Percentiles rank a stretch among this genome's conserved stretches.
Evolutionary conservation across 1,284 basidiomycete species (phyloP).

Genomic region (Puccinia coronata): DNA sequence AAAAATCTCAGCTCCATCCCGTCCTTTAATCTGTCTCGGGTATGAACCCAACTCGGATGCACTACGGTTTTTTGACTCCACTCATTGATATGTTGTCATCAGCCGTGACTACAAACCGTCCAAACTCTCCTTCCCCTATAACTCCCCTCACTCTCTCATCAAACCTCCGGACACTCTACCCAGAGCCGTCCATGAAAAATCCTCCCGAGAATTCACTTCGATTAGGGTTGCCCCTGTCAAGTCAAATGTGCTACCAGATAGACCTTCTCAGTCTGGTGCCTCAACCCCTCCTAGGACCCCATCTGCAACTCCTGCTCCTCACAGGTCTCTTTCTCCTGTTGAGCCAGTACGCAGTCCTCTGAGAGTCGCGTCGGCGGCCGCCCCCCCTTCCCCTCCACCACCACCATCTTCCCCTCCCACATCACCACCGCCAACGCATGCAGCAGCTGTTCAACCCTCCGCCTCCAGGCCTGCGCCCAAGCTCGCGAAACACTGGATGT

Average conservation of each 20-base stretch:
- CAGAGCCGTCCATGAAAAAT: not conserved
- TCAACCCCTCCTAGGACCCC: no score
- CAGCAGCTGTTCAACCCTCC: no score
- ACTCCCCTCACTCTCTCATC: not conserved
- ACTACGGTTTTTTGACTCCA: not conserved
- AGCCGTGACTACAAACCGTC: slow-evolving; percentile 1
- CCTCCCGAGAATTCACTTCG: not conserved
- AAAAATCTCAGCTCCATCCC: not conserved
- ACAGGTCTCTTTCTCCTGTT: no score
- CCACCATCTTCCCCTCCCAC: no score
- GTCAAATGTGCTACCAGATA: no score
- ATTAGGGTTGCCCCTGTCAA: no score
- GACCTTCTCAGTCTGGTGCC: no score
- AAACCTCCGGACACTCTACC: slow-evolving; percentile 19
- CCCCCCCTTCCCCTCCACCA: no score
- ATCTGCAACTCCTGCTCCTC: no score
- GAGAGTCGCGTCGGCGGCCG: no score
- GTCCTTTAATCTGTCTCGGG: not conserved
- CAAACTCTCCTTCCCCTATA: not conserved
- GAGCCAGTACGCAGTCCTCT: no score
- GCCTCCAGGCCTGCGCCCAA: not conserved
- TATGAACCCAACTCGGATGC: slow-evolving; percentile 17
- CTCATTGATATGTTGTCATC: not conserved
- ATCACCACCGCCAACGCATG: no score
- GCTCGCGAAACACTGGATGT: not conserved